Evolutionary conservation across 192 early-diverging fungal species (phyloP), one percentile per base, ranked within the genome.

Genomic region (Backusella liffmaniae): DNA sequence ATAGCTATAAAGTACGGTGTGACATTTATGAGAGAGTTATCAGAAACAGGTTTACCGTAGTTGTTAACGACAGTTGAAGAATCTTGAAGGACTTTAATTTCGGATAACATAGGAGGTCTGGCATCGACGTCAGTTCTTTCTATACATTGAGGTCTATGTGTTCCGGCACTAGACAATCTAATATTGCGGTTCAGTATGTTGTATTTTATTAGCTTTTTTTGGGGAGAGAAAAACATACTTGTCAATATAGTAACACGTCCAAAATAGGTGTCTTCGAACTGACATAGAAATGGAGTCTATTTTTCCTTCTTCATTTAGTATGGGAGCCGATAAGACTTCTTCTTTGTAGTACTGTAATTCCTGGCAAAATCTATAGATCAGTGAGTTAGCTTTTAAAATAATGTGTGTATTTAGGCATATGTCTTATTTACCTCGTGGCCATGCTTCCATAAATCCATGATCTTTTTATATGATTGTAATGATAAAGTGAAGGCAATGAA

Each of bases 381-480:
- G 5, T 44, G 42, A 44, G 15, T 44, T 44, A 44, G 42, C 4
- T 16, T 44, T 44, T 44, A 44, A 44, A 16, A 44, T 16, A 5
- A 44, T 15, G 5, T 16, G 12, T 15, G 3, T 16, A 3, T 44
- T 44, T 39, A 44, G 15, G 4, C 3, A 44, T 16, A 16, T 44
- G 42, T 44, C 4, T 15, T 44, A 16, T 16, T 44, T 44, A 44
- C 42, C 42, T 44, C 15, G 13, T 16, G 42, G 85, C 84, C 73
- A 85, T 83, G n/a, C 85, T 81, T 23, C 80, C 80, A 72, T 84
- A 86, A 79, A 85, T 86, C 85, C 85, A 88, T 6, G 84, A 76
- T 41, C 84, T 77, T 51, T 51, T 15, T 5, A 53, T 21, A 23
- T 53, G 6, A 53, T 21, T 7, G 18, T 21, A 18, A 6, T 18